Conservation (phyloP, 305 asterid genomes). For the Andrographis paniculata region DNA sequence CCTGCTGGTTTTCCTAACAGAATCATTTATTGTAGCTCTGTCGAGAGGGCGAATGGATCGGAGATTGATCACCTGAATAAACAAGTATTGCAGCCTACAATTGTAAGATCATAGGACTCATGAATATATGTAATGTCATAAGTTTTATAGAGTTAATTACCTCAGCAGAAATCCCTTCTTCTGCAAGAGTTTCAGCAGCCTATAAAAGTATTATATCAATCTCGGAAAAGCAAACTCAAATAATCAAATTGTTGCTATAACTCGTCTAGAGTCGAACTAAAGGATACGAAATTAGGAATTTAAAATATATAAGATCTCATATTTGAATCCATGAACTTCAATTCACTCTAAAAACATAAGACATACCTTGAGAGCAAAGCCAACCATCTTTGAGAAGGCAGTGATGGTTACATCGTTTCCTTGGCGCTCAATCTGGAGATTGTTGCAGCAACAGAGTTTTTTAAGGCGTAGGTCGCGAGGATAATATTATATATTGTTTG, state of each 20-base stretch:
- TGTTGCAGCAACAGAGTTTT: too few species aligned
- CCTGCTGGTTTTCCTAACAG: constrained; percentile 83
- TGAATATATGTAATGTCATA: too few species aligned
- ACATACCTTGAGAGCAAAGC: constrained; percentile 82
- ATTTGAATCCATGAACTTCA: too few species aligned
- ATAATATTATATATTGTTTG: too few species aligned
- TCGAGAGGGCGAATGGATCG: constrained; percentile 95
- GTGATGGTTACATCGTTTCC: constrained; percentile 78
- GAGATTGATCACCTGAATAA: constrained; percentile 76
- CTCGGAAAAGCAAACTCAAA: too few species aligned
- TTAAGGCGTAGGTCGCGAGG: too few species aligned
- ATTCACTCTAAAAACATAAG: constrained; percentile 7
- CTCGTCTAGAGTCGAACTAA: too few species aligned
- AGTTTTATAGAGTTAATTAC: constrained; percentile 25
- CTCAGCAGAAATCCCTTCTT: constrained; percentile 91
- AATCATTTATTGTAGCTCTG: constrained; percentile 68
- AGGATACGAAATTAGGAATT: too few species aligned
- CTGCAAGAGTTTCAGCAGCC: constrained; percentile 94
- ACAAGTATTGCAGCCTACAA: not conserved
- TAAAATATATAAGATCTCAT: too few species aligned
- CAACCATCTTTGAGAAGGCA: constrained; percentile 93
- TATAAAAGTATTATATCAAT: constrained; percentile 19
- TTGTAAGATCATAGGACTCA: not conserved
- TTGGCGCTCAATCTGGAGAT: constrained; percentile 78
- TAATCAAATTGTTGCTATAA: too few species aligned